Evolutionary conservation across 352 stramenopile species (phyloP).

Genomic region (Globisporangium middletonii): DNA sequence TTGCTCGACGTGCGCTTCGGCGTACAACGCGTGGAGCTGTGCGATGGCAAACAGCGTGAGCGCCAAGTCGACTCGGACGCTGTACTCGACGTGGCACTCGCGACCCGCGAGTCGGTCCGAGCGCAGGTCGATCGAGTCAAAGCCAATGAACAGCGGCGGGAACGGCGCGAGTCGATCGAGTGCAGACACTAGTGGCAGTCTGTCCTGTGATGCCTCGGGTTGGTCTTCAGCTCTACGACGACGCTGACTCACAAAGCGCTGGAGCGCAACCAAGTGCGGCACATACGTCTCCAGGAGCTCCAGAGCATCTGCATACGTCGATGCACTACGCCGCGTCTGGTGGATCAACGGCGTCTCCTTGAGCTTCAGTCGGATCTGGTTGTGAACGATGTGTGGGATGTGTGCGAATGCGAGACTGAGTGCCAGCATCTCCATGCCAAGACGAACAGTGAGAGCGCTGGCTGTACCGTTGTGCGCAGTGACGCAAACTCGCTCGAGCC

Average conservation of each 20-base stretch:
- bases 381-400: neutral
- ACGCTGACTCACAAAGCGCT: conserved; percentile 10
- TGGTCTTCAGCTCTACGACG: neutral
- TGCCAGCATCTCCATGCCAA: neutral
- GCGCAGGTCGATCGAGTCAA: conserved; percentile 25
- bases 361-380: conserved; percentile 43
- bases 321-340: conserved; percentile 12
- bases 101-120: conserved; percentile 24
- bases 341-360: conserved; percentile 33
- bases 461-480: conserved; percentile 30
- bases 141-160: conserved; percentile 42
- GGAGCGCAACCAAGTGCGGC: conserved; percentile 31
- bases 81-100: conserved; percentile 17
- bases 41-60: conserved; percentile 31
- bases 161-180: conserved; percentile 11
- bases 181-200: neutral
- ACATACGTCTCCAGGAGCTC: conserved; percentile 38
- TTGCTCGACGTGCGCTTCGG: conserved; percentile 21
- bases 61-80: conserved; percentile 26
- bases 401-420: neutral
- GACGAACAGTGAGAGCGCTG: neutral
- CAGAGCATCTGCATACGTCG: conserved; percentile 21
- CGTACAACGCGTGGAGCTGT: conserved; percentile 26
- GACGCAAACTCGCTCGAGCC: conserved; percentile 24
- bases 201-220: neutral